A percentile compares a stretch with the other conserved stretches of the same genome.
phyloP scores from a whole-genome alignment of 2,329 filamentous ascomycete genomes.

The Cladophialophora exuberans region DNA sequence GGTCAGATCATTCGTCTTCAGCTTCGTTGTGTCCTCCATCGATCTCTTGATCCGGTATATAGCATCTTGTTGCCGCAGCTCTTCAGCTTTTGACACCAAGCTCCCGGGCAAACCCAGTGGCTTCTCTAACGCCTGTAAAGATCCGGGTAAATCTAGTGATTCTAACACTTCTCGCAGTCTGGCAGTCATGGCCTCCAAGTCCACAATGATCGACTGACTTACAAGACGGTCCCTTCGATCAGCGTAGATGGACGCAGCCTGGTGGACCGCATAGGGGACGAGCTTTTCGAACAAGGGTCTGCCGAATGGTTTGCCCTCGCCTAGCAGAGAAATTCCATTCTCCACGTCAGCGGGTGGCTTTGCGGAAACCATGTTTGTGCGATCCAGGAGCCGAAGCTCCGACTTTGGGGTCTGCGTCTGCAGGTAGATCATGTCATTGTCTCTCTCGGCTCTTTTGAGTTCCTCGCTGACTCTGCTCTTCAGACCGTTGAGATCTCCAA shows the following conservation, averaged over 20 bases:
- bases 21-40: slow-evolving; percentile 85
- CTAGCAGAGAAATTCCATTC: slow-evolving; percentile 77
- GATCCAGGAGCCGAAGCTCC: slow-evolving; percentile 81
- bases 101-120: slow-evolving; percentile 86
- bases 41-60: slow-evolving; percentile 75
- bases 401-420: slow-evolving; percentile 83
- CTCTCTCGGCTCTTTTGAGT: slow-evolving; percentile 84
- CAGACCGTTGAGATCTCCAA: slow-evolving; percentile 79
- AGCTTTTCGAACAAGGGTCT: slow-evolving; percentile 85
- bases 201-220: slow-evolving; percentile 82
- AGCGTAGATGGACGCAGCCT: slow-evolving; percentile 93
- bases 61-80: slow-evolving; percentile 88
- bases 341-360: slow-evolving; percentile 80
- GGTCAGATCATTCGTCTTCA: slow-evolving; percentile 77
- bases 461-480: slow-evolving; percentile 85
- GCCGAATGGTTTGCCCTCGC: slow-evolving; percentile 78
- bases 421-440: slow-evolving; percentile 95
- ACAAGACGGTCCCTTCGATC: slow-evolving; percentile 88
- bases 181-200: slow-evolving; percentile 79
- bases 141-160: slow-evolving; percentile 85
- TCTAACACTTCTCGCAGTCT: slow-evolving; percentile 77
- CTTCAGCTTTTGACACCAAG: slow-evolving; percentile 86
- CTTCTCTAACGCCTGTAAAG: slow-evolving; percentile 91
- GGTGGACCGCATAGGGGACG: slow-evolving; percentile 92
- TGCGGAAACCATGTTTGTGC: slow-evolving; percentile 84